Evolutionary conservation across 1,139 yeast species (phyloP).

Genomic region (Saccharomycopsis hybrid): DNA sequence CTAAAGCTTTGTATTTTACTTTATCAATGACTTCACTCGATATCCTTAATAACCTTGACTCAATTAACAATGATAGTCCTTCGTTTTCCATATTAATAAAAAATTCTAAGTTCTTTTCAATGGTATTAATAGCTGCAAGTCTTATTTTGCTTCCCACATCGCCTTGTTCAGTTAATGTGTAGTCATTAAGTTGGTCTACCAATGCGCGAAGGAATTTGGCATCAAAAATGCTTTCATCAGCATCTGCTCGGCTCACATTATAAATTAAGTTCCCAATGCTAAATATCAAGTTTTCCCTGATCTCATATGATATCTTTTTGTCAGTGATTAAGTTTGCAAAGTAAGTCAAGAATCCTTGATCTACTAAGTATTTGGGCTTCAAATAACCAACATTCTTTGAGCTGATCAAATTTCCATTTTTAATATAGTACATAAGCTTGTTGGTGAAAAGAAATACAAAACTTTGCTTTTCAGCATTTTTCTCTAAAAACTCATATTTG

Average conservation of each 20-base stretch:
- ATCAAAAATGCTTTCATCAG: neutral
- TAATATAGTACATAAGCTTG: constrained; percentile 29
- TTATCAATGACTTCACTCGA: constrained; percentile 46
- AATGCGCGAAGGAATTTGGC: constrained; percentile 18
- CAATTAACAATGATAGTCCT: constrained; percentile 22
- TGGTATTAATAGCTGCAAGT: constrained; percentile 38
- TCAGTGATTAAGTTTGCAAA: constrained; percentile 22
- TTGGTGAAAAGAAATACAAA: constrained; percentile 22
- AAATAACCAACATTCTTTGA: constrained; percentile 33
- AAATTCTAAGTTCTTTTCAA: constrained; percentile 29
- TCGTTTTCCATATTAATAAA: constrained; percentile 4
- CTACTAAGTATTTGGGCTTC: constrained; percentile 7
- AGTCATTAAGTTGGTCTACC: constrained; percentile 45
- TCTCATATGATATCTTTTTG: constrained; percentile 22
- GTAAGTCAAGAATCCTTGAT: constrained; percentile 15
- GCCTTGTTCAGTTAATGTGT: constrained; percentile 63
- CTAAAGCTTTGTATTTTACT: constrained; percentile 30
- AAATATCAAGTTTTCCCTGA: constrained; percentile 25
- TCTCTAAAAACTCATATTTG: neutral
- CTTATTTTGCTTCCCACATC: constrained; percentile 78
- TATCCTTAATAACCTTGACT: constrained; percentile 43
- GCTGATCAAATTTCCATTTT: constrained; percentile 30
- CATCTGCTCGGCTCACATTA: neutral
- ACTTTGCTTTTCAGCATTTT: neutral
- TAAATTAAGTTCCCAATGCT: constrained; percentile 3